These are phyloP conservation scores for Colletotrichum orchidophilum DNA, from an alignment of 2,329 filamentous ascomycete genomes.

Conservation along the genomic window DNA sequence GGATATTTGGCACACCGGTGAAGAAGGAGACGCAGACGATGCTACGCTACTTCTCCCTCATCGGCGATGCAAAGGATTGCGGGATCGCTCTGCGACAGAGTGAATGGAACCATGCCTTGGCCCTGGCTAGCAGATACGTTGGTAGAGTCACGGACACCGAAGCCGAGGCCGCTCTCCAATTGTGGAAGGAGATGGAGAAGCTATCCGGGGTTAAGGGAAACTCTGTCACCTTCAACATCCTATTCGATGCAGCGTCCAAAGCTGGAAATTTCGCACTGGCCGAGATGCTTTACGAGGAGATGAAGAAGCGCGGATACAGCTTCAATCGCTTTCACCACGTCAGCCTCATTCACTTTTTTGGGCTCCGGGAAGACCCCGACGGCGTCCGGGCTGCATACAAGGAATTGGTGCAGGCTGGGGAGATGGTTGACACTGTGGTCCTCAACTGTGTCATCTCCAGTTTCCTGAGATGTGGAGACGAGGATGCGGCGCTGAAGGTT, in stretches of 20 bases:
- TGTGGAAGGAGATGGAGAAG: slow-evolving; percentile 93
- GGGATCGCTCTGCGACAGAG: slow-evolving; percentile 71
- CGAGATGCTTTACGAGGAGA: slow-evolving; percentile 85
- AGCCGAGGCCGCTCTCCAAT: slow-evolving; percentile 73
- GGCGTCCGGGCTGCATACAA: slow-evolving; percentile 81
- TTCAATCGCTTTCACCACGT: slow-evolving; percentile 85
- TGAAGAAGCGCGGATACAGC: slow-evolving; percentile 72
- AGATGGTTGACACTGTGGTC: slow-evolving; percentile 87
- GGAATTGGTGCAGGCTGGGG: slow-evolving; percentile 83
- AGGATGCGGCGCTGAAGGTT: slow-evolving; percentile 78
- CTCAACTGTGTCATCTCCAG: slow-evolving; percentile 88
- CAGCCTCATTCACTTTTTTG: slow-evolving; percentile 84
- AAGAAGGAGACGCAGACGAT: slow-evolving; percentile 69
- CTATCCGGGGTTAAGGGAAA: slow-evolving; percentile 71
- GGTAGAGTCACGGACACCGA: slow-evolving; percentile 65
- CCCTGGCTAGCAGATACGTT: slow-evolving; percentile 80
- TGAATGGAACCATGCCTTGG: slow-evolving; percentile 88
- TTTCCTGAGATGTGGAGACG: slow-evolving; percentile 80
- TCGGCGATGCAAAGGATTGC: slow-evolving; percentile 84
- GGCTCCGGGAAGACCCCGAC: slow-evolving; percentile 76
- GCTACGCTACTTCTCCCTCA: slow-evolving; percentile 82
- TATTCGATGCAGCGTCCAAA: slow-evolving; percentile 90
- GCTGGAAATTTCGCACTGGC: slow-evolving; percentile 85
- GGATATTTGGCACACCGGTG: slow-evolving; percentile 72
- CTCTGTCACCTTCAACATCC: slow-evolving; percentile 88